A percentile compares a stretch with the other conserved stretches of the same genome.
These are phyloP conservation scores for Tanacetum coccineum DNA, from an alignment of 129 eudicot species.

Conservation along the genomic window DNA sequence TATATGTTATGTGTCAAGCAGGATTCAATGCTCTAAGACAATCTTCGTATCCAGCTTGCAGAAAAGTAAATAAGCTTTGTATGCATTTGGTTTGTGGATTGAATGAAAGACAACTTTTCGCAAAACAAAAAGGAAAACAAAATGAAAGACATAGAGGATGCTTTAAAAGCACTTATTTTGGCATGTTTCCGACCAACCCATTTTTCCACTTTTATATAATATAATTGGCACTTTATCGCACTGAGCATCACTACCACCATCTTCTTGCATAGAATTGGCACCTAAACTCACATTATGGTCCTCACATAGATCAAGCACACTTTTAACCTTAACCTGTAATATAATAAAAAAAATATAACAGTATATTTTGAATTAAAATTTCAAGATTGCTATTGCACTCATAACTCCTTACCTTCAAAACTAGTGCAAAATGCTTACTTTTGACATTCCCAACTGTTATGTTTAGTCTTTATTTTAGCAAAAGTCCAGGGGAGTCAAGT, in stretches of 20 bases:
- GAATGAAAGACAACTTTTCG: too few relatives aligned
- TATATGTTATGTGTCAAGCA: too few relatives aligned
- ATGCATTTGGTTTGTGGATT: too few relatives aligned
- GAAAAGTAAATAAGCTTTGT: too few relatives aligned
- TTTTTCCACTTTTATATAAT: slow-evolving; percentile 1
- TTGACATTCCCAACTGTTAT: too few relatives aligned
- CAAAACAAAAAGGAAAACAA: too few relatives aligned
- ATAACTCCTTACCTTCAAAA: slow-evolving; percentile 63
- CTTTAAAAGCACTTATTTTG: too few relatives aligned
- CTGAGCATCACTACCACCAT: slow-evolving; percentile 57
- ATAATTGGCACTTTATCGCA: slow-evolving; percentile 46
- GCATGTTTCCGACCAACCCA: neutral
- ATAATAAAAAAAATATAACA: neutral
- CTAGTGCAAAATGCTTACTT: slow-evolving; percentile 83
- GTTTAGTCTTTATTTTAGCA: too few relatives aligned
- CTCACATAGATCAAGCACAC: slow-evolving; percentile 96
- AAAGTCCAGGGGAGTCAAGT: too few relatives aligned
- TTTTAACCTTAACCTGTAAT: slow-evolving; percentile 82
- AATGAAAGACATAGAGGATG: too few relatives aligned
- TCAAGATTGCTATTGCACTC: slow-evolving; percentile 3
- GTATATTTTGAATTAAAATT: neutral
- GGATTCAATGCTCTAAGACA: too few relatives aligned
- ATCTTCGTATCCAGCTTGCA: too few relatives aligned
- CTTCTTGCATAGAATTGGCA: slow-evolving; percentile 67
- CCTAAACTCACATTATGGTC: slow-evolving; percentile 76